Evolutionary conservation across 441 rosid genomes (phyloP).

Genomic region (Euphorbia celastroides): DNA sequence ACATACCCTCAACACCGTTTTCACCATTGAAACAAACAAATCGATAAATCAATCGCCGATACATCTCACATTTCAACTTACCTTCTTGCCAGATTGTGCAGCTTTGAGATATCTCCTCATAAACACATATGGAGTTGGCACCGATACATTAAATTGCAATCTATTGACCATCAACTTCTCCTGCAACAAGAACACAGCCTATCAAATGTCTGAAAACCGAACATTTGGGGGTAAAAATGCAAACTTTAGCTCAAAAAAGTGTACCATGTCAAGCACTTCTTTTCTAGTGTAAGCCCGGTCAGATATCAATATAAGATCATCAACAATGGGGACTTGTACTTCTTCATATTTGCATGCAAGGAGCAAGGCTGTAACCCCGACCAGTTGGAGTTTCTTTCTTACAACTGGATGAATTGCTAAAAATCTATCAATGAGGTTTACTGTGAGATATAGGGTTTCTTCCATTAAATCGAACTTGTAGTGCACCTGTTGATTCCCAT

Average conservation of each 20-base stretch:
- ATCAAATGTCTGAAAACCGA: no score
- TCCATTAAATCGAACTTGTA: slow-evolving; percentile 88
- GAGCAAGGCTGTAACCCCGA: slow-evolving; percentile 86
- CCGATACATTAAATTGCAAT: slow-evolving; percentile 69
- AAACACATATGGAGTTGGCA: slow-evolving; percentile 86
- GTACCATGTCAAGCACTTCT: slow-evolving; percentile 94
- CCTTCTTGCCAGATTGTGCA: slow-evolving; percentile 66
- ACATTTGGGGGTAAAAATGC: no score
- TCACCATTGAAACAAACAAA: no score
- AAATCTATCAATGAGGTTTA: slow-evolving; percentile 88
- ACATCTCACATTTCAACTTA: no score
- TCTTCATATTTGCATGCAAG: slow-evolving; percentile 97
- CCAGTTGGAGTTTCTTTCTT: slow-evolving; percentile 91
- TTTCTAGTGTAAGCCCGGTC: slow-evolving; percentile 80
- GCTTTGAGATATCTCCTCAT: slow-evolving; percentile 86
- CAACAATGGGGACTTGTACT: slow-evolving; percentile 88
- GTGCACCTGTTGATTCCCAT: slow-evolving; percentile 62
- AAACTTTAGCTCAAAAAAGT: no score
- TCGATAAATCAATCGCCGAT: no score
- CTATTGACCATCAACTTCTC: slow-evolving; percentile 72
- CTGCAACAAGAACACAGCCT: no score
- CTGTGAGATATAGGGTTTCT: slow-evolving; percentile 88
- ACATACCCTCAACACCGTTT: no score
- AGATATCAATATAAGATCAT: slow-evolving; percentile 82
- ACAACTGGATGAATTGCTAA: slow-evolving; percentile 55